Base-by-base conservation (phyloP, 192 early-diverging fungal species). In the Phycomyces nitens region DNA sequence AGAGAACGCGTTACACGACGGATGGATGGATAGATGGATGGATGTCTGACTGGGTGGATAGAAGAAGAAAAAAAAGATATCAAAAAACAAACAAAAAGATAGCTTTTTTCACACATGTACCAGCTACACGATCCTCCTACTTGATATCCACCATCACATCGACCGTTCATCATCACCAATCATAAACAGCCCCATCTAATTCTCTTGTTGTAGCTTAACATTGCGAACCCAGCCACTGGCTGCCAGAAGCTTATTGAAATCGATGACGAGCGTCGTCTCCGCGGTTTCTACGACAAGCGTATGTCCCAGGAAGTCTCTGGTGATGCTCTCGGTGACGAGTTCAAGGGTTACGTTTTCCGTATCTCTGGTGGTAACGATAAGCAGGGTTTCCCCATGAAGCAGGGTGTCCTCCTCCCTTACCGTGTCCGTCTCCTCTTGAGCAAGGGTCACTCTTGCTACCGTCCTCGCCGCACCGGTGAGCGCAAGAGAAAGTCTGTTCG, bases 371-470 rank as follows among this genome's bases (percentile, higher is more conserved):
- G 97, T 70, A 98, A 99, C 89, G 97, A 99, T 87, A 99, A 99
- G 89, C 93, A 94, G 82, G 92, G 92, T 80, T 99, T 99, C 92
- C 97, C 97, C 67, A 99, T 99, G 97, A 99, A 98, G 90, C 97
- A 99, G 85, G 97, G 97, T 93, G 92, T 99, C 22, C 78, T 83
- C 72, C 69, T 85, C 42, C 85, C 83, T 51, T 69, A 81, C 78
- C 90, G 90, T 83, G 88, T 89, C 66, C 84, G 88, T 50, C 82
- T 92, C 76, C 83, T 92, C 70, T 81, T 92, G 73, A 88, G 89
- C 65, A 86, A 92, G 81, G 96, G 96, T 70, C 94, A 96, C 91
- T 97, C 95, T 68, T 97, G 95, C 89, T 99, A 95, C 88, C 93
- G 95, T 73, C 87, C 92, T 71, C 93, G 96, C 78, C 91, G 95